Conservation (phyloP, 176 grass and related monocot genomes). For the Aechmea fasciata region DNA sequence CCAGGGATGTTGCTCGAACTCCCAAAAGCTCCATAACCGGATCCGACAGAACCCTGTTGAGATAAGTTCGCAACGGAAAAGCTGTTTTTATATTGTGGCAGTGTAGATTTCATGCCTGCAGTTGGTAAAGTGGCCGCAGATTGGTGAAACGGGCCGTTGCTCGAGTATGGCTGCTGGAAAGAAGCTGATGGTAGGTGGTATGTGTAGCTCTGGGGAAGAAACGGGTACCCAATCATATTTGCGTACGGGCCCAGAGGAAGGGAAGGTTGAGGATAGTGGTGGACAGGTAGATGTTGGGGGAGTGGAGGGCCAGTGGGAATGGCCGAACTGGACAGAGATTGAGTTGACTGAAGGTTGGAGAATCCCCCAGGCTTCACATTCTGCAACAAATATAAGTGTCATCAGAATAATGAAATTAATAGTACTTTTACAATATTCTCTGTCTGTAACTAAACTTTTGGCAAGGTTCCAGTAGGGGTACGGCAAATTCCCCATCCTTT, state of each 20-base stretch:
- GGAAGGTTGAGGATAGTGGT: constrained; percentile 91
- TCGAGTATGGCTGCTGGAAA: constrained; percentile 84
- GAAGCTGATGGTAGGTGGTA: constrained; percentile 66
- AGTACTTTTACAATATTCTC: background rate
- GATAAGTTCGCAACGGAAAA: constrained; percentile 58
- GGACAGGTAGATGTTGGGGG: constrained; percentile 69
- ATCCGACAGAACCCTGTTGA: constrained; percentile 52
- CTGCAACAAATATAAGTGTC: constrained; percentile 32
- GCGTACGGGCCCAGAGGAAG: constrained; percentile 59
- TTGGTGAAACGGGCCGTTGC: constrained; percentile 79
- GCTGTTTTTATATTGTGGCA: constrained; percentile 76
- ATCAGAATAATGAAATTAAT: constrained; percentile 5
- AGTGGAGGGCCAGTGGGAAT: constrained; percentile 41
- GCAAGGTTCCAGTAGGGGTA: background rate
- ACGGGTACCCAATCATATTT: constrained; percentile 86
- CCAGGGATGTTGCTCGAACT: constrained; percentile 58
- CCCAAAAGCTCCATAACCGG: constrained; percentile 81
- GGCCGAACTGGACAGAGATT: constrained; percentile 54
- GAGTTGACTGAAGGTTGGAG: constrained; percentile 45
- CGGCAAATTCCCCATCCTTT: too few relatives aligned
- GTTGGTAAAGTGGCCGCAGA: constrained; percentile 50
- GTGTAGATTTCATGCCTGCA: constrained; percentile 75
- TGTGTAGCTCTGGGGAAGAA: constrained; percentile 72
- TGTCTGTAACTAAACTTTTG: background rate
- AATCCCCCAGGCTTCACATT: constrained; percentile 60